Conservation (phyloP, 352 stramenopile genomes). For the Elongisporangium anandrum region DNA sequence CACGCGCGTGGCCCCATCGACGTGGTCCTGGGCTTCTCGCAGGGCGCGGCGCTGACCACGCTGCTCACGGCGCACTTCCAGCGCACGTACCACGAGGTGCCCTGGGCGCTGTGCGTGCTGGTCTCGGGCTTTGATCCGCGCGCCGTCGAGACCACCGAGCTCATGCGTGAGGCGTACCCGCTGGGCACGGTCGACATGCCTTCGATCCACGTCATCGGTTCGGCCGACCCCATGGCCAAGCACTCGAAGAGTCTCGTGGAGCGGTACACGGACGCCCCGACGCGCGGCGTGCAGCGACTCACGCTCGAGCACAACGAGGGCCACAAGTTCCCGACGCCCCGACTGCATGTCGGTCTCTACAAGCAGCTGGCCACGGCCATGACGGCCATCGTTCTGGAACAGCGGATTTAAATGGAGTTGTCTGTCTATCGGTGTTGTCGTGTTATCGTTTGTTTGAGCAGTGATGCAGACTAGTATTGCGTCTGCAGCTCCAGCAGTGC, state of each 20-base stretch:
- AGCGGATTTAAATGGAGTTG: background rate
- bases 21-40: slow-evolving; percentile 70
- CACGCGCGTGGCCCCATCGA: slow-evolving; percentile 50
- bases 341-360: slow-evolving; percentile 43
- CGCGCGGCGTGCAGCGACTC: slow-evolving; percentile 19
- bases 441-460: background rate
- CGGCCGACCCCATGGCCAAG: slow-evolving; percentile 31
- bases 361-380: slow-evolving; percentile 24
- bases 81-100: slow-evolving; percentile 25
- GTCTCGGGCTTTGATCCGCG: slow-evolving; percentile 62
- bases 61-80: slow-evolving; percentile 66
- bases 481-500: slow-evolving; percentile 50
- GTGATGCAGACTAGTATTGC: slow-evolving; percentile 30
- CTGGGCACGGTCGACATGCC: slow-evolving; percentile 32
- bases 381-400: background rate
- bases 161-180: slow-evolving; percentile 35
- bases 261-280: slow-evolving; percentile 23
- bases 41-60: slow-evolving; percentile 51
- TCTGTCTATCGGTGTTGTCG: background rate
- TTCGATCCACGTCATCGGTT: slow-evolving; percentile 67
- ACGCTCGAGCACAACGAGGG: slow-evolving; percentile 72
- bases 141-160: slow-evolving; percentile 35
- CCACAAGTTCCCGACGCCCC: slow-evolving; percentile 67
- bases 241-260: slow-evolving; percentile 48
- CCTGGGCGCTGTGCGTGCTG: slow-evolving; percentile 59